phyloP scores from a whole-genome alignment of 371 early-diverging fungal genomes.

The Mortierella sp. region DNA sequence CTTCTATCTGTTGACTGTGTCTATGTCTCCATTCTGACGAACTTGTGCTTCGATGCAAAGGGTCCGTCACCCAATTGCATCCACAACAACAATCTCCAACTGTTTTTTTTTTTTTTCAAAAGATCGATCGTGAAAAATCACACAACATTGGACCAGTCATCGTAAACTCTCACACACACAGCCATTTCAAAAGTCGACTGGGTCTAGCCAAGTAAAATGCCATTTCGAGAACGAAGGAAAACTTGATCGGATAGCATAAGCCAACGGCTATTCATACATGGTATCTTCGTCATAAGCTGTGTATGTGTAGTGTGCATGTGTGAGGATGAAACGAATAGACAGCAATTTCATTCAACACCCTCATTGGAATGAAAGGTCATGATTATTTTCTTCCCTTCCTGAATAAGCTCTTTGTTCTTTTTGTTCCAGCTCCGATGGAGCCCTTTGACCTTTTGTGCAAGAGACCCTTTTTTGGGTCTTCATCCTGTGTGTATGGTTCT shows the following conservation, averaged over 20 bases:
- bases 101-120: neutral
- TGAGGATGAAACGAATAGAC: conserved; percentile 3
- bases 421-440: neutral
- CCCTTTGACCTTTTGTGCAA: too few relatives aligned
- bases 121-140: neutral
- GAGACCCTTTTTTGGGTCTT: too few relatives aligned
- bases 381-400: neutral
- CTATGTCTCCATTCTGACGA: too few relatives aligned
- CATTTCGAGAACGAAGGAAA: neutral
- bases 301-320: neutral
- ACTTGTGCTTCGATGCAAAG: too few relatives aligned
- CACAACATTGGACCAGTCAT: neutral
- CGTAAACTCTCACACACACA: neutral
- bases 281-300: neutral
- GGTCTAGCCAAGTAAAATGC: neutral
- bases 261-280: neutral
- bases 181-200: neutral
- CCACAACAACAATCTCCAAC: neutral
- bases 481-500: too few relatives aligned
- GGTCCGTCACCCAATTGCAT: neutral
- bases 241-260: conserved; percentile 2
- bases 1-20: neutral
- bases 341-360: neutral
- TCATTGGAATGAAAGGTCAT: too few relatives aligned
- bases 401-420: neutral